Evolutionary conservation across 805 yeast species (phyloP), one percentile per base, ranked within the genome.

Genomic region (Candida arabinofermentans): DNA sequence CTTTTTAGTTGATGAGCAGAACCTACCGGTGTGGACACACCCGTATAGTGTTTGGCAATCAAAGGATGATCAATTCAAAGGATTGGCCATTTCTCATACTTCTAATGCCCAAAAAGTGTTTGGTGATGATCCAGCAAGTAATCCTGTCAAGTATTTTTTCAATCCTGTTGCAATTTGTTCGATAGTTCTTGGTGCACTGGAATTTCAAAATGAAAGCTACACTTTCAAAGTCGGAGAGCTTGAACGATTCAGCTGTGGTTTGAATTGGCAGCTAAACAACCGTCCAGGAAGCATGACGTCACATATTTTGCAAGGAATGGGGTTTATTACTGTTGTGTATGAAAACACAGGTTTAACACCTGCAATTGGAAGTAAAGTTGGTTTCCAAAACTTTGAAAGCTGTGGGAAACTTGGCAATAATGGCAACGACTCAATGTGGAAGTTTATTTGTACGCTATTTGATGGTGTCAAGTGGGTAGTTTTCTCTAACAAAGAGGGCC

Each of bases 291-390:
- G 5, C 13, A 39, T 62, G 39, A 31, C 38, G 3, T 36, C 49
- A 74, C 90, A 91, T 4, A 55, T 85, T 41, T 85, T 83, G 5
- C 90, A 84, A 61, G 97, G 97, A 41, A 70, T 50, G 75, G 96
- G 96, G 6, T 79, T 86, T 47, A 77, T 86, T 13, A 83, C 96
- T 24, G 86, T 81, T 22, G 62, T 75, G 5, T 62, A 60, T 34
- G 69, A 72, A 48, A 79, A 79, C 10, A 64, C 4, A 14, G 16
- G 68, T 44, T 62, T 81, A 51, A 69, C 69, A 23, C 84, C 88
- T 2, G 59, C 64, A 44, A 49, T 84, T 21, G 70, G 72, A n/a
- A 76, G 86, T 19, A 73, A 71, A 23, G 83, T 84, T 22, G 95
- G 95, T 0, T 67, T 85, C 40, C 75, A 72, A 46, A 65, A 66